Evolutionary conservation across 2,329 filamentous ascomycete genomes (phyloP), one percentile per base, ranked within the genome.

Genomic region (Apiospora saccharicola): DNA sequence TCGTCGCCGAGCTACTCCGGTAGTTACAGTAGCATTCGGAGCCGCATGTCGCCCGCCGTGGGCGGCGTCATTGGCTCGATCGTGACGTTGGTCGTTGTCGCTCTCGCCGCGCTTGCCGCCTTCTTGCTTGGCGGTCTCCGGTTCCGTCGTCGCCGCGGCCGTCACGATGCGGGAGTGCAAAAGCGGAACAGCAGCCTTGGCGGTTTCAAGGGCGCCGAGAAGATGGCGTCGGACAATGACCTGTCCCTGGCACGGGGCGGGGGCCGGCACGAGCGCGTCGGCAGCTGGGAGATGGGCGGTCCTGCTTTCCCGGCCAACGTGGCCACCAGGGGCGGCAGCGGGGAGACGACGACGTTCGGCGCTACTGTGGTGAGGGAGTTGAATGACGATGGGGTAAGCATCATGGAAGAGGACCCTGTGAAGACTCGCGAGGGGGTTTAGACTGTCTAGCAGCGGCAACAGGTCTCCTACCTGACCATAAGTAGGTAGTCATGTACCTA

Each of bases 11-110:
- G 57, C 19, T 44, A 49, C 3, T 37, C 47, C 67, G 64, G 24
- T 5, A n/a, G 34, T 67, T 44, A 26, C 14, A n/a, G 26, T 67
- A 44, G 30, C 14, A n/a, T 19, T 12, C 53, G 68, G 3, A 53
- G 53, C 46, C 70, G 74, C 49, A 71, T 85, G 8, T 81, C 78
- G 2, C 83, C 85, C 0, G 79, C 80, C 0, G 77, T 87, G 0
- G 85, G 83, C 1, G 86, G 86, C 7, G 80, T 85, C 7, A 84
- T 88, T n/a, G 86, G 86, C 0, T 86, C 85, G 3, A 73, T 82
- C 0, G 79, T 85, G 13, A 81, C 83, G 26, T 70, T 85, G n/a
- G 81, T 76, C 4, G 76, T 84, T 1, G 19, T 83, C 1, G 74
- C 71, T 0, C 68, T 82, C 19, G 76, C 73, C 0, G 72, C 72